phyloP scores from a whole-genome alignment of 2,329 filamentous ascomycete genomes.

The Colletotrichum sp. region DNA sequence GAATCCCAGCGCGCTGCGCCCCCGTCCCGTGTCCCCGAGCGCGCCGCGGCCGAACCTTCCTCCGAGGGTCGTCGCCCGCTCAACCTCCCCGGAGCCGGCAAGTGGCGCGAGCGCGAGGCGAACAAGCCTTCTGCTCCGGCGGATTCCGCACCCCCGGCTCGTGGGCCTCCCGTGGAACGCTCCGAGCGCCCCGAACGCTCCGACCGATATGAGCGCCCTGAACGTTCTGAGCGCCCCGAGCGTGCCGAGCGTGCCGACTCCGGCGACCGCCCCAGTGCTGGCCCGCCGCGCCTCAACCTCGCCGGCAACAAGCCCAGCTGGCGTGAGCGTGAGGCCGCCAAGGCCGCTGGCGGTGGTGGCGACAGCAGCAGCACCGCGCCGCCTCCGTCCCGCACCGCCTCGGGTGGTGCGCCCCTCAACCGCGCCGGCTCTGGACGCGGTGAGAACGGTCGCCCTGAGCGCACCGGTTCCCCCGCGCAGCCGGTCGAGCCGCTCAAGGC shows the following conservation, averaged over 20 bases:
- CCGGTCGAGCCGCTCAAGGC: conserved; percentile 54
- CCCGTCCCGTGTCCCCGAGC: conserved; percentile 46
- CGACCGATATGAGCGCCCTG: conserved; percentile 25
- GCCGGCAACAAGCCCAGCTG: conserved; percentile 67
- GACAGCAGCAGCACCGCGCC: conserved; percentile 35
- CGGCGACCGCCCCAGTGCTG: conserved; percentile 40
- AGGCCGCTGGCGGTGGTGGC: conserved; percentile 36
- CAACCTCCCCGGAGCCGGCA: conserved; percentile 38
- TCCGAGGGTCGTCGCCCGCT: conserved; percentile 25
- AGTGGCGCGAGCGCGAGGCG: conserved; percentile 47
- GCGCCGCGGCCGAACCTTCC: conserved; percentile 32
- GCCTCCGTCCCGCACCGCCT: conserved; percentile 41
- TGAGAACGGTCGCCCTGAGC: conserved; percentile 38
- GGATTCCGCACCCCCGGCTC: conserved; percentile 33
- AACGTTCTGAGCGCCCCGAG: conserved; percentile 27
- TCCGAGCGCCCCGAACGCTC: conserved; percentile 1
- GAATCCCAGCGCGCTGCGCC: conserved; percentile 45
- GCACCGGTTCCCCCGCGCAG: conserved; percentile 43
- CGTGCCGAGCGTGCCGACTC: conserved; percentile 39
- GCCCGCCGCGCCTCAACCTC: conserved; percentile 66
- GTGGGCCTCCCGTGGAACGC: conserved; percentile 15
- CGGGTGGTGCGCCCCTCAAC: conserved; percentile 45
- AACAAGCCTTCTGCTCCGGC: conserved; percentile 32
- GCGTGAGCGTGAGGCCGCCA: conserved; percentile 73
- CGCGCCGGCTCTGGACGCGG: conserved; percentile 47